Evolutionary conservation across 805 yeast species (phyloP).

Genomic region (Yamadazyma phyllophila): DNA sequence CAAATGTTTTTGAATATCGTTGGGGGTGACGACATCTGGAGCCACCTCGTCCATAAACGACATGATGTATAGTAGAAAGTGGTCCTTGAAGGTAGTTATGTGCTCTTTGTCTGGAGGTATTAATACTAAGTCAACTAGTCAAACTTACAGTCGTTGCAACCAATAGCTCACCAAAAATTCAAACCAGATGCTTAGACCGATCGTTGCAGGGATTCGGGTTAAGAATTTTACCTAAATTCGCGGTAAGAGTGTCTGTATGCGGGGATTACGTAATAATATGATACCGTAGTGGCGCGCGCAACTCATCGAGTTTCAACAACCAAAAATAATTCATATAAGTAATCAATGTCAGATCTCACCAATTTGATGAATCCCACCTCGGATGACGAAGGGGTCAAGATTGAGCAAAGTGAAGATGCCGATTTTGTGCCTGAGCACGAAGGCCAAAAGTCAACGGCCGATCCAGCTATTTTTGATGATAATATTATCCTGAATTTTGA

Average conservation of each 20-base stretch:
- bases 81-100: neutral
- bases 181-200: neutral
- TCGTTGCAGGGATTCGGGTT: neutral
- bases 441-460: neutral
- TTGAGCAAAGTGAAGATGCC: conserved; percentile 2
- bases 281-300: neutral
- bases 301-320: neutral
- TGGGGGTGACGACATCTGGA: conserved; percentile 34
- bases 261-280: neutral
- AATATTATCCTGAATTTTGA: conserved; percentile 36
- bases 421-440: conserved; percentile 1
- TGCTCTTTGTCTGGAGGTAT: too few relatives aligned
- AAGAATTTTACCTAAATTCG: neutral
- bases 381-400: conserved; percentile 11
- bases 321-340: neutral
- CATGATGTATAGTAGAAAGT: neutral
- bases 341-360: conserved; percentile 14
- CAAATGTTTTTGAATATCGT: conserved; percentile 20
- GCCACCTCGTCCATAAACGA: conserved; percentile 33
- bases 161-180: neutral
- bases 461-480: neutral
- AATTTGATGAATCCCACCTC: conserved; percentile 16
- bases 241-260: neutral
- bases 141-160: neutral
- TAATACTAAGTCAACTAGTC: too few relatives aligned